Evolutionary conservation across 164 flowering plant species (phyloP), one percentile per base, ranked within the genome.

Genomic region (Nymphaea thermarum): DNA sequence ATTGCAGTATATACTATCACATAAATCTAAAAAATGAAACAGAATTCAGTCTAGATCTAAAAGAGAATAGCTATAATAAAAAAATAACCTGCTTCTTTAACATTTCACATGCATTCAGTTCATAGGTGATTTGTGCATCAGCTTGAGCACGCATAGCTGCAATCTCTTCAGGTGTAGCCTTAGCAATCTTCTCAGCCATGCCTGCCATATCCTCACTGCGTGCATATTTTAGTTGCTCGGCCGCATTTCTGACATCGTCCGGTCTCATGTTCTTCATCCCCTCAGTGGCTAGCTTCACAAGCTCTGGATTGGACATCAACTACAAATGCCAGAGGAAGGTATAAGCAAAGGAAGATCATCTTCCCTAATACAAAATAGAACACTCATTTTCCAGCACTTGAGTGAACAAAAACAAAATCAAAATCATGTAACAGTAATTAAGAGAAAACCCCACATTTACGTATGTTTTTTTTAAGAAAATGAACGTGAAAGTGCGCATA

Each of bases 281-380:
- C 72, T 91, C 99, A 0, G 98, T 67, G 42, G 99, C 99, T 90
- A 94, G 85, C 70, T 71, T 86, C 76, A 91, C 72, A 77, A 94
- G 77, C 2, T 94, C 96, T 3, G 99, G 99, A 82, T 94, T 94
- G 8, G 98, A 76, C 99, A 94, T 91, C 96, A 94, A 88, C 99
- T 91, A 84, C 47, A 65, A 2, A 25, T 1, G 14, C 15, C 41
- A 61, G n/a, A 51, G 36, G 43, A 41, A 62, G 16, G 55, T 64
- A 10, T 44, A 69, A 63, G 14, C 17, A 15, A 43, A 17, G 11
- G 60, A 16, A 47, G 12, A 47, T 14, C 36, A 25, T 25, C 36
- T 25, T 25, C 36, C 36, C 36, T 25, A 25, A 25, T 25, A 25
- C 36, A 25, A 47, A 47, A 47, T 14, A 47, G 55, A 47, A 47